Percentiles rank a stretch among this genome's conserved stretches.
Evolutionary conservation across 768 basidiomycete genomes (phyloP).

Genomic region (Panaeolus cyanescens): DNA sequence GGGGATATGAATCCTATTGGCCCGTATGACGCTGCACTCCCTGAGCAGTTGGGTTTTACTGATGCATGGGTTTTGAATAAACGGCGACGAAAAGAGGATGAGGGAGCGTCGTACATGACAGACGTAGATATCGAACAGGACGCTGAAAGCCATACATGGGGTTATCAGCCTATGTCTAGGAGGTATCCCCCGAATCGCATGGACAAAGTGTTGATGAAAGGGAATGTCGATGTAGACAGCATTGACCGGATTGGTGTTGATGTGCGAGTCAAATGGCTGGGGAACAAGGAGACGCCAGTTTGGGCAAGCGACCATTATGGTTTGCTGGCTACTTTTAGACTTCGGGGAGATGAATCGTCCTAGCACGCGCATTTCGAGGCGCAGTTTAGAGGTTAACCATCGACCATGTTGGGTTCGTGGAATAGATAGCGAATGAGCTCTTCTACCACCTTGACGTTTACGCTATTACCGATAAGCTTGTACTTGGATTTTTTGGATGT

Average conservation of each 20-base stretch:
- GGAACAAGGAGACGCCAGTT: not conserved
- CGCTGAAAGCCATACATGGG: not conserved
- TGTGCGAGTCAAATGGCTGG: not conserved
- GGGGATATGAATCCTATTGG: not conserved
- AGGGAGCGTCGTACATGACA: not conserved
- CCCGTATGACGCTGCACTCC: not conserved
- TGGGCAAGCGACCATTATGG: constrained; percentile 20
- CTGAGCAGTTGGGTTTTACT: not conserved
- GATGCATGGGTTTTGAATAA: not conserved
- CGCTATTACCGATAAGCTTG: constrained; percentile 78
- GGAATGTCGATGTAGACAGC: not conserved
- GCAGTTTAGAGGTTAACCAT: not conserved
- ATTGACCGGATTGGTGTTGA: not conserved
- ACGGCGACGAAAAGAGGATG: not conserved
- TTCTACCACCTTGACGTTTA: constrained; percentile 75
- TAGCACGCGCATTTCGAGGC: not conserved
- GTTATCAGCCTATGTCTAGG: not conserved
- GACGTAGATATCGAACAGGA: not conserved
- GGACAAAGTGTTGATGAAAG: not conserved
- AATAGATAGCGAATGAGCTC: constrained; percentile 63
- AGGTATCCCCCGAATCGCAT: not conserved
- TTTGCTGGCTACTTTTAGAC: constrained; percentile 10
- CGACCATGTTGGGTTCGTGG: constrained; percentile 14
- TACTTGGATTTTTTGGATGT: constrained; percentile 73
- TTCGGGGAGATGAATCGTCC: not conserved